Base-by-base conservation (phyloP, 1,284 basidiomycete genomes). In the Cryptococcus sp. region DNA sequence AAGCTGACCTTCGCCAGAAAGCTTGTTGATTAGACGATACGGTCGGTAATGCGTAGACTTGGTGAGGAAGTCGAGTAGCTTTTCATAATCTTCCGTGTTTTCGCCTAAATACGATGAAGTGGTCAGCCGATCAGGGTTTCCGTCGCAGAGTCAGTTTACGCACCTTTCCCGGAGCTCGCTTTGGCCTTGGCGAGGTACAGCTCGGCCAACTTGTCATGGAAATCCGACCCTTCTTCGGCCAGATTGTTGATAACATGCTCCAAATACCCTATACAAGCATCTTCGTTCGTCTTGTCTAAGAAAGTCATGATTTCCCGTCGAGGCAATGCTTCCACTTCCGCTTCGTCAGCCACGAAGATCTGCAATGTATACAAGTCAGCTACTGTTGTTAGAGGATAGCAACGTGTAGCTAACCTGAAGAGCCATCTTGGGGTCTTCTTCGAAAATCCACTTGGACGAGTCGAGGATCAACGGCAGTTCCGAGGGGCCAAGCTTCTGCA, bases 321-420 rank as follows among this genome's bases (percentile, higher is more conserved):
- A n/a, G 93, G 92, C 17, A 96, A 82, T 53, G 77, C 74, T 54
- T 93, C 90, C 1, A 89, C 89, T 61, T 95, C 92, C 41, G 79
- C 80, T 62, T 78, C 77, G 70, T 98, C 95, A 0, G 93, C 93
- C 0, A 88, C 93, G 74, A 99, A 99, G 52, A 99, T 92, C 88
- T 95, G 68, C 0, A 46, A 17, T n/a, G 46, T 54, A 23, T 47
- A 23, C 19, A 39, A 1, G 35, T 10, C 15, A 20, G 60, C 51
- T 54, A 48, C 39, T 43, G 8, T 35, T 7, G 25, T 15, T 25
- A 16, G 4, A n/a, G n/a, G 16, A 41, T 30, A 49, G 16, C 11
- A 13, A 39, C 38, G 43, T 6, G 42, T 20, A 50, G 66, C 75
- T 57, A 68, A 91, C 89, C 79, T 92, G 84, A 61, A 95, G 87